phyloP scores from a whole-genome alignment of 2,329 filamentous ascomycete genomes.

The Epicoccum nigrum region DNA sequence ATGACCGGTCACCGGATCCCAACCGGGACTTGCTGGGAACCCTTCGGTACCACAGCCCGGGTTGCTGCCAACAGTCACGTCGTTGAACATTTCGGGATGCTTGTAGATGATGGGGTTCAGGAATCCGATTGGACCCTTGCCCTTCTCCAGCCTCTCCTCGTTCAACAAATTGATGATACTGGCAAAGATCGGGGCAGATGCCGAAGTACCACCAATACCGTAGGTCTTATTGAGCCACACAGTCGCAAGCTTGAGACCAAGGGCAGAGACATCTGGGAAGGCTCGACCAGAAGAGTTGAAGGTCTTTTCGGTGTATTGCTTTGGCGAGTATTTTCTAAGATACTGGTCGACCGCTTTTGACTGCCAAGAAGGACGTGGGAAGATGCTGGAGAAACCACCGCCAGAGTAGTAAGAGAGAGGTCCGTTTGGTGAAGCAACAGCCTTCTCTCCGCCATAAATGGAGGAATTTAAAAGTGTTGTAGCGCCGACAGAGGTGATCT shows the following conservation, averaged over 20 bases:
- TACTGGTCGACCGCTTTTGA: constrained; percentile 25
- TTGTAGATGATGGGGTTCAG: constrained; percentile 65
- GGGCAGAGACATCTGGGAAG: constrained; percentile 65
- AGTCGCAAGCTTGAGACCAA: constrained; percentile 55
- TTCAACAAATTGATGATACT: constrained; percentile 65
- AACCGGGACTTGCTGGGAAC: constrained; percentile 32
- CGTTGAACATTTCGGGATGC: constrained; percentile 49
- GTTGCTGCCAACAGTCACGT: constrained; percentile 45
- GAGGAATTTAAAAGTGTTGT: constrained; percentile 42
- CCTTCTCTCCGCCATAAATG: constrained; percentile 55
- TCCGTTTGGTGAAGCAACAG: constrained; percentile 26
- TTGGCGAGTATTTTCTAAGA: constrained; percentile 10
- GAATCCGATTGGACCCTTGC: constrained; percentile 59
- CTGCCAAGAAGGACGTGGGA: constrained; percentile 57
- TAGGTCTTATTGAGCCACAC: constrained; percentile 42
- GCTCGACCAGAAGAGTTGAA: constrained; percentile 55
- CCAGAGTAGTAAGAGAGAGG: constrained; percentile 25
- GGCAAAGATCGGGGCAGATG: constrained; percentile 63
- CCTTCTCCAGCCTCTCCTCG: constrained; percentile 59
- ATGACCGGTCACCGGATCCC: constrained; percentile 38
- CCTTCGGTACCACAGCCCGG: constrained; percentile 42
- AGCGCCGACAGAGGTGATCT: constrained; percentile 64
- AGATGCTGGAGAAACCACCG: constrained; percentile 55
- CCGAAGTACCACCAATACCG: constrained; percentile 56
- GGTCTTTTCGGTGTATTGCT: constrained; percentile 12